Evolutionary conservation across 2,329 filamentous ascomycete genomes (phyloP).

Genomic region (Escovopsis sp.): DNA sequence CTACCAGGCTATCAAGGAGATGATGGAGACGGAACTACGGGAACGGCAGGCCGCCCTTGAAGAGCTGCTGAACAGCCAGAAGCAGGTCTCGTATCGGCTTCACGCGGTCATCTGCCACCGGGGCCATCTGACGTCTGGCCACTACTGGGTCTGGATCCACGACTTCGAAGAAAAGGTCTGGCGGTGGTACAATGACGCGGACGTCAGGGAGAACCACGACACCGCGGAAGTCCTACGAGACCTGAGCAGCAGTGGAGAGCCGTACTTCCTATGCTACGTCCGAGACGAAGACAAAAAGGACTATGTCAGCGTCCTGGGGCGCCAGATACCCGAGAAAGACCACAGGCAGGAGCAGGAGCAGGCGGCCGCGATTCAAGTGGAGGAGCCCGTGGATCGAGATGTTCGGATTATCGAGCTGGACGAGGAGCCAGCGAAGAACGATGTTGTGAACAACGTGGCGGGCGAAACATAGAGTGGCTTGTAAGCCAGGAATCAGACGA

Average conservation of each 20-base stretch:
- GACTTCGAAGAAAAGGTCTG: conserved; percentile 73
- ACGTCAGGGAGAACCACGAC: conserved; percentile 55
- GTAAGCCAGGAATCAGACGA: no score
- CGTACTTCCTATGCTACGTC: conserved; percentile 77
- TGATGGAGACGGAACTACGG: conserved; percentile 28
- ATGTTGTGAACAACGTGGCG: no score
- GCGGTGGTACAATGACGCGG: conserved; percentile 88
- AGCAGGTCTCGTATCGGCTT: conserved; percentile 59
- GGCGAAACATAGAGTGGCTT: no score
- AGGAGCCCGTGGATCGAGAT: conserved; percentile 13
- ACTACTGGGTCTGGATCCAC: conserved; percentile 95
- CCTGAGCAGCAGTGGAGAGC: conserved; percentile 55
- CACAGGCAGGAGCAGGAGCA: conserved; percentile 3
- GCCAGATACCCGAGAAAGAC: conserved; percentile 12
- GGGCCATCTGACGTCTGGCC: conserved; percentile 57
- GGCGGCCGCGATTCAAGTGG: background rate
- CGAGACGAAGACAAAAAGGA: conserved; percentile 47
- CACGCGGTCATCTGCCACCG: conserved; percentile 91
- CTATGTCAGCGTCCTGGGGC: conserved; percentile 31
- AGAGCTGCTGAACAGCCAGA: conserved; percentile 32
- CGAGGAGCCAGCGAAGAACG: no score
- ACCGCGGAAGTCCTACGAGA: conserved; percentile 53
- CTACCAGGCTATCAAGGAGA: conserved; percentile 23
- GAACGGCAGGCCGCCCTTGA: conserved; percentile 15
- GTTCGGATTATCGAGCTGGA: background rate